Evolutionary conservation across 805 yeast species (phyloP).

Genomic region (Kodamaea fukazawae): DNA sequence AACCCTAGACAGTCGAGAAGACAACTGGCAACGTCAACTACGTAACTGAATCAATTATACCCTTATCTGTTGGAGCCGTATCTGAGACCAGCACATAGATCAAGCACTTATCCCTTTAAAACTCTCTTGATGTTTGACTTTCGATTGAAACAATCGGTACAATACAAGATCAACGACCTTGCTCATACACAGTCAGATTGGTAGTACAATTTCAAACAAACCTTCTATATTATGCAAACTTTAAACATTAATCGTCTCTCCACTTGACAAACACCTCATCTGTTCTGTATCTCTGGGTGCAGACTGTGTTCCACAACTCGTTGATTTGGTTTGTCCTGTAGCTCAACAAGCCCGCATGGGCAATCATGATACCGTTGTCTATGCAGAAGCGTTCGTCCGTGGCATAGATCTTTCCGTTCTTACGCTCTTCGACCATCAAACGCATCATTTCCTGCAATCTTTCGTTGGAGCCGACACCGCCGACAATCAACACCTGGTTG

Average conservation of each 20-base stretch:
- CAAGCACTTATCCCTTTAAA: slow-evolving; percentile 1
- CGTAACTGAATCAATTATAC: no score
- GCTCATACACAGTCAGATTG: no score
- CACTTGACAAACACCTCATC: slow-evolving; percentile 89
- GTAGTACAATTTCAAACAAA: no score
- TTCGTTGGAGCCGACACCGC: slow-evolving; percentile 97
- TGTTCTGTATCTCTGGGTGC: slow-evolving; percentile 91
- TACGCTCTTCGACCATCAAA: slow-evolving; percentile 83
- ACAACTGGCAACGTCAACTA: no score
- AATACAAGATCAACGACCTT: no score
- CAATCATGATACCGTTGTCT: slow-evolving; percentile 98
- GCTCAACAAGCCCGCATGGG: slow-evolving; percentile 91
- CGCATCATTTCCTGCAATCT: slow-evolving; percentile 95
- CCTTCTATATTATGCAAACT: no score
- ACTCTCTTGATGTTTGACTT: slow-evolving; percentile 3
- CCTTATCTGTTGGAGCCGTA: slow-evolving; percentile 5
- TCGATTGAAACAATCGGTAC: no score
- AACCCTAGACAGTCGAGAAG: no score
- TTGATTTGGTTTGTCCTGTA: slow-evolving; percentile 76
- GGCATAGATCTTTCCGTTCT: slow-evolving; percentile 81
- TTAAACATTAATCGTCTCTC: slow-evolving; percentile 74
- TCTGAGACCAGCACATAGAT: slow-evolving; percentile 1
- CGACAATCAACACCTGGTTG: slow-evolving; percentile 87
- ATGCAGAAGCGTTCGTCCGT: slow-evolving; percentile 97
- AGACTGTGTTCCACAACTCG: slow-evolving; percentile 66